These are phyloP conservation scores for Aspergillus kassunensis DNA, from an alignment of 495 filamentous ascomycete genomes.

Conservation along the genomic window DNA sequence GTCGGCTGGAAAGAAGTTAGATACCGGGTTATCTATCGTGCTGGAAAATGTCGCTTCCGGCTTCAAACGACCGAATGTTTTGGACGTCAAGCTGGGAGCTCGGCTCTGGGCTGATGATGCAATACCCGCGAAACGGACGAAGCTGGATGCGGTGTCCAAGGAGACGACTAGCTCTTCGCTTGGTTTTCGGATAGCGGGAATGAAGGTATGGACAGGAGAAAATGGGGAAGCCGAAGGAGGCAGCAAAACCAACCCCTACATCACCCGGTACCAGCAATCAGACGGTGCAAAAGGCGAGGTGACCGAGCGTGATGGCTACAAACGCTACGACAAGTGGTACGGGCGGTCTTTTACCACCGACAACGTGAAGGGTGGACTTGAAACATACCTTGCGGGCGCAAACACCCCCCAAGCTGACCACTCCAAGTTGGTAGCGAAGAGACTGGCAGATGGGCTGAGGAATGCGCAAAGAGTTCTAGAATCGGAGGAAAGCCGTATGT, in stretches of 20 bases:
- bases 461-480: constrained; percentile 63
- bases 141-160: constrained; percentile 73
- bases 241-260: constrained; percentile 37
- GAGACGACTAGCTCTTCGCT: constrained; percentile 77
- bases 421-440: constrained; percentile 53
- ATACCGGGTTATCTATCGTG: constrained; percentile 75
- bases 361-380: constrained; percentile 72
- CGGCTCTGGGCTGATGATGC: constrained; percentile 85
- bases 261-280: constrained; percentile 36
- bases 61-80: constrained; percentile 83
- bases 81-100: constrained; percentile 88
- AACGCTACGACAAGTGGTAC: constrained; percentile 82
- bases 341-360: constrained; percentile 68
- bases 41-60: constrained; percentile 81
- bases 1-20: constrained; percentile 53
- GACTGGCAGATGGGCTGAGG: constrained; percentile 64
- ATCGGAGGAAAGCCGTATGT: constrained; percentile 85
- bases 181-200: constrained; percentile 87
- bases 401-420: constrained; percentile 50
- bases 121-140: constrained; percentile 65
- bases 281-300: constrained; percentile 35
- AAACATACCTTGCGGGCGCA: constrained; percentile 66
- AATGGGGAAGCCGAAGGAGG: constrained; percentile 42
- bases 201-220: constrained; percentile 81
- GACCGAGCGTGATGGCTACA: constrained; percentile 55